Percentiles rank a stretch among this genome's conserved stretches.
phyloP scores from a whole-genome alignment of 2,329 filamentous ascomycete species.

The Pseudogymnoascus sp. region DNA sequence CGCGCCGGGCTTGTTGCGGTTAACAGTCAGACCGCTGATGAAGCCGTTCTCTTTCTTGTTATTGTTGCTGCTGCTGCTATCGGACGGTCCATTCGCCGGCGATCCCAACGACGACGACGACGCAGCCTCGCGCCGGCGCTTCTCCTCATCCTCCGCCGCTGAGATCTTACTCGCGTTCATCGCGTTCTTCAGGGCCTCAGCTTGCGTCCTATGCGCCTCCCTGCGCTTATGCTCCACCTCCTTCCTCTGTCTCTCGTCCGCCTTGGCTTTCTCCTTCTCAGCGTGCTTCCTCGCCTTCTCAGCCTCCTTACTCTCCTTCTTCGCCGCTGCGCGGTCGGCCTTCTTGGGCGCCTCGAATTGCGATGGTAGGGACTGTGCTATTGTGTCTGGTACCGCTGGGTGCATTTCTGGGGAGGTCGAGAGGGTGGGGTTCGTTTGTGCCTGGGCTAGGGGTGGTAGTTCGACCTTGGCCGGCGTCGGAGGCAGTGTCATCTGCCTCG shows the following conservation, averaged over 20 bases:
- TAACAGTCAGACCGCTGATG: constrained; percentile 34
- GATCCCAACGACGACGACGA: constrained; percentile 10
- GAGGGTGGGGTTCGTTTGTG: constrained; percentile 50
- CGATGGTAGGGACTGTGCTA: constrained; percentile 6
- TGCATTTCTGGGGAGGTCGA: constrained; percentile 7
- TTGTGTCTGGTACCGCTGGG: background rate
- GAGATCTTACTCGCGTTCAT: constrained; percentile 45
- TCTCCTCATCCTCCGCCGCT: constrained; percentile 48
- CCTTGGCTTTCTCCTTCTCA: constrained; percentile 34
- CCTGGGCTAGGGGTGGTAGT: constrained; percentile 48
- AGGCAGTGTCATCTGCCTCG: constrained; percentile 33
- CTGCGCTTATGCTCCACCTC: constrained; percentile 25
- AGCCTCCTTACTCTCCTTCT: constrained; percentile 55
- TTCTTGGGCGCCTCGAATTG: constrained; percentile 8
- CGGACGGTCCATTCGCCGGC: background rate
- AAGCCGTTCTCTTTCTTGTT: constrained; percentile 34
- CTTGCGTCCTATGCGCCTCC: constrained; percentile 37
- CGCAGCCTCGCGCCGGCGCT: constrained; percentile 44
- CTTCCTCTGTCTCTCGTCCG: constrained; percentile 34
- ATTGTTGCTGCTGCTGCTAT: background rate
- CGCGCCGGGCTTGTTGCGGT: constrained; percentile 58
- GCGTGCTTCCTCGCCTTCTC: constrained; percentile 33
- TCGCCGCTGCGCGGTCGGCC: constrained; percentile 30
- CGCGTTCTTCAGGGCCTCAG: constrained; percentile 51
- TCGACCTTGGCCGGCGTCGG: background rate